These are phyloP conservation scores for Cutaneotrichosporon sp. DNA, from an alignment of 1,284 basidiomycete genomes.

Conservation along the genomic window DNA sequence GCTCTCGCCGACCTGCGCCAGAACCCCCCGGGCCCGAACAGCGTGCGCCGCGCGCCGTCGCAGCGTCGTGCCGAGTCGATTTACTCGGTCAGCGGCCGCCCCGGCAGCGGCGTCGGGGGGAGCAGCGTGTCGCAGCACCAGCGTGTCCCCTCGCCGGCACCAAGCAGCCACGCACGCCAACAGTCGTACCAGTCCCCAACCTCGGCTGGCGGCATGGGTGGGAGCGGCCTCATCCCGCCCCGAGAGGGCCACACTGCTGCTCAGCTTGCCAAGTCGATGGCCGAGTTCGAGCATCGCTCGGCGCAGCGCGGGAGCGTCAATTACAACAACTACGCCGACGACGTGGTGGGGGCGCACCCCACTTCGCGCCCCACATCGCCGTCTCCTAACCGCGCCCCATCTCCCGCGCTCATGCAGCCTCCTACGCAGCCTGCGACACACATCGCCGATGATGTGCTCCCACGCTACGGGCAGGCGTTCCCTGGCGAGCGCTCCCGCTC, in stretches of 20 bases:
- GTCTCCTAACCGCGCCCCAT: slow-evolving; percentile 28
- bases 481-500: slow-evolving; percentile 74
- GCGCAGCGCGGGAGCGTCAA: slow-evolving; percentile 53
- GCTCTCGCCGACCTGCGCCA: slow-evolving; percentile 17
- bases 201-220: slow-evolving; percentile 30
- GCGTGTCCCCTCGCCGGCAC: slow-evolving; percentile 35
- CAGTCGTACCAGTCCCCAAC: slow-evolving; percentile 10
- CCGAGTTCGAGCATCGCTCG: slow-evolving; percentile 49
- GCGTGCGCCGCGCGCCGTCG: slow-evolving; percentile 46
- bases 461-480: slow-evolving; percentile 78
- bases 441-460: slow-evolving; percentile 70
- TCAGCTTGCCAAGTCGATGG: slow-evolving; percentile 51
- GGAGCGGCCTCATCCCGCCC: slow-evolving; percentile 52
- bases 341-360: slow-evolving; percentile 74
- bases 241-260: slow-evolving; percentile 54
- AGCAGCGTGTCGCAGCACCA: neutral
- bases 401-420: slow-evolving; percentile 66
- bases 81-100: slow-evolving; percentile 26
- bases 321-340: slow-evolving; percentile 61
- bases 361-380: slow-evolving; percentile 69
- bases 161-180: slow-evolving; percentile 31
- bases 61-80: slow-evolving; percentile 47
- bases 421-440: slow-evolving; percentile 60
- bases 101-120: neutral
- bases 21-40: slow-evolving; percentile 45